Percentiles rank a stretch among this genome's conserved stretches.
phyloP scores from a whole-genome alignment of 306 rosid species.

The Phaseolus lunatus region DNA sequence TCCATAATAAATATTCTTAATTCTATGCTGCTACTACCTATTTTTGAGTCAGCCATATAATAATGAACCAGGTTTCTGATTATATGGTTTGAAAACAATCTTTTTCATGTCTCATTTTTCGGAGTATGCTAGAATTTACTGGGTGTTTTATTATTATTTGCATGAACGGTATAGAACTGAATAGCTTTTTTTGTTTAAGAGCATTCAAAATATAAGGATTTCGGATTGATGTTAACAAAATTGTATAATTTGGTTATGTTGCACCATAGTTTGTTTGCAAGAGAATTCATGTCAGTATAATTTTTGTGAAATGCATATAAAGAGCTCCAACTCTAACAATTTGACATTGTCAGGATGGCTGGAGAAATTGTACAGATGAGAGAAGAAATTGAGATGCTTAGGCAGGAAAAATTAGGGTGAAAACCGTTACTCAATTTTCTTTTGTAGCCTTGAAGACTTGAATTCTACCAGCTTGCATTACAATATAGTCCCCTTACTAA shows the following conservation, averaged over 20 bases:
- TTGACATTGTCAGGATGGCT: conserved; percentile 70
- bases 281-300: neutral
- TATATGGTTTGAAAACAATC: neutral
- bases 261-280: neutral
- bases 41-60: neutral
- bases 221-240: neutral
- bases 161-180: neutral
- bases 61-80: neutral
- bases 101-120: conserved; percentile 7
- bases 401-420: conserved; percentile 69
- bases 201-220: conserved; percentile 3
- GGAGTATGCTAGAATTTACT: neutral
- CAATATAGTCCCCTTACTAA: conserved; percentile 24
- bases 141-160: neutral
- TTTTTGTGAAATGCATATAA: conserved; percentile 21
- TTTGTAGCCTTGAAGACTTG: conserved; percentile 20
- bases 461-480: conserved; percentile 20
- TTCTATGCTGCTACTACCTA: neutral
- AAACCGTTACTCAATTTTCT: conserved; percentile 35
- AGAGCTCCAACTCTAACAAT: conserved; percentile 26
- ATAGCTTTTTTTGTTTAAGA: neutral
- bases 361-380: conserved; percentile 71
- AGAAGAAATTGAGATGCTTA: conserved; percentile 71
- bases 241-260: neutral
- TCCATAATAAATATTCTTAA: neutral